Evolutionary conservation across 2,329 filamentous ascomycete genomes (phyloP).

Genomic region (Alternaria hordeiaustralica): DNA sequence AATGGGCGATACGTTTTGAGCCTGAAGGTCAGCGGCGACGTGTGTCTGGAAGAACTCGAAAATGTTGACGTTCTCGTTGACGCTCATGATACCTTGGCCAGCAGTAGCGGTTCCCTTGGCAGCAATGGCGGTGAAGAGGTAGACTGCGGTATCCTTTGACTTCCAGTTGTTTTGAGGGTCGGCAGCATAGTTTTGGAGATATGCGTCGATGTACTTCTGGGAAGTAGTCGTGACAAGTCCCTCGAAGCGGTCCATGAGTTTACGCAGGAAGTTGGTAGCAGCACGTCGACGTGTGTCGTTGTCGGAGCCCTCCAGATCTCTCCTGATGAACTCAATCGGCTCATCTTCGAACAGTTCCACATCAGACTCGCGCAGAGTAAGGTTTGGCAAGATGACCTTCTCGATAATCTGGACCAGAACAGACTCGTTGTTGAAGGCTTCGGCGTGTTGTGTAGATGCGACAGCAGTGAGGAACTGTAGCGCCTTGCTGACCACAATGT

Average conservation of each 20-base stretch:
- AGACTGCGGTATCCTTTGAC: conserved; percentile 97
- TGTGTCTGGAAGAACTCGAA: conserved; percentile 95
- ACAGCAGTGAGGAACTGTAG: conserved; percentile 93
- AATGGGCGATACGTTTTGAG: conserved; percentile 76
- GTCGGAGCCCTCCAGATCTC: conserved; percentile 94
- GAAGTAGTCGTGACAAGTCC: conserved; percentile 84
- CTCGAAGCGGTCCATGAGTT: conserved; percentile 89
- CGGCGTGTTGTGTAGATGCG: conserved; percentile 76
- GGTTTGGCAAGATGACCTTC: conserved; percentile 93
- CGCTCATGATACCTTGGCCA: conserved; percentile 86
- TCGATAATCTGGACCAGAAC: conserved; percentile 88
- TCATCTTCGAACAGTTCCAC: conserved; percentile 97
- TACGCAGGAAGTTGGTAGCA: conserved; percentile 91
- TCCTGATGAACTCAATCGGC: conserved; percentile 95
- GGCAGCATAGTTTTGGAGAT: conserved; percentile 76
- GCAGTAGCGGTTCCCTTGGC: conserved; percentile 88
- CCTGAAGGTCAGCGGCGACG: conserved; percentile 85
- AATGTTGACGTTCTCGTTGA: conserved; percentile 82
- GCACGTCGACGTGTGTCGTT: conserved; percentile 90
- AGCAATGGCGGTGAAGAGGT: conserved; percentile 92
- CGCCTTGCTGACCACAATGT: conserved; percentile 91
- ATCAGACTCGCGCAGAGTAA: conserved; percentile 89
- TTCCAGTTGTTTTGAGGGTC: conserved; percentile 79
- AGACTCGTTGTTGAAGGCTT: conserved; percentile 81
- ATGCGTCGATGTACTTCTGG: conserved; percentile 83